Evolutionary conservation across 2,329 filamentous ascomycete genomes (phyloP).

Genomic region (Thelonectria blattea): DNA sequence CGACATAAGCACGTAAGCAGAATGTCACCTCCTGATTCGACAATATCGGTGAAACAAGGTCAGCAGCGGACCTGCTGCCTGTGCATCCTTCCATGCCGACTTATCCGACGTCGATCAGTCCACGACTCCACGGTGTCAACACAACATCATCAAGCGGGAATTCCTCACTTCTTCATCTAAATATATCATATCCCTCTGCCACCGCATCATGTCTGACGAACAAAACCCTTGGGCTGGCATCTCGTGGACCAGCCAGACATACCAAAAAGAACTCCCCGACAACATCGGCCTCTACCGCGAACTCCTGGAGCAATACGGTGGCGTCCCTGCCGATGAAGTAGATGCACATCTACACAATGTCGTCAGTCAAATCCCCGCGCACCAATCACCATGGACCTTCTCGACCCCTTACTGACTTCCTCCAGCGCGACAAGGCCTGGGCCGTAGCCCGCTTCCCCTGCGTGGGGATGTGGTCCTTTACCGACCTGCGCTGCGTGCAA

Average conservation of each 20-base stretch:
- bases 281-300: background rate
- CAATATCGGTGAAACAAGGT: too few species aligned
- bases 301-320: background rate
- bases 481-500: background rate
- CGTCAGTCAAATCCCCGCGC: background rate
- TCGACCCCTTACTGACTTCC: background rate
- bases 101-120: background rate
- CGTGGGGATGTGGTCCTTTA: constrained; percentile 13
- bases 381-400: background rate
- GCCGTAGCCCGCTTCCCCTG: background rate
- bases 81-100: background rate
- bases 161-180: background rate
- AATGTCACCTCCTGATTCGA: too few species aligned
- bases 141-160: background rate
- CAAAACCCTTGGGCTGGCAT: background rate
- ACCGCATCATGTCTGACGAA: background rate
- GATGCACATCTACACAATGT: constrained; percentile 4
- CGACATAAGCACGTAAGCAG: too few species aligned
- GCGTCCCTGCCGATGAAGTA: background rate
- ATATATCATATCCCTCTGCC: background rate
- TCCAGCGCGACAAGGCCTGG: constrained; percentile 10
- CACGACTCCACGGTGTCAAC: too few species aligned
- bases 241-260: background rate
- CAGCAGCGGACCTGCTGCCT: background rate
- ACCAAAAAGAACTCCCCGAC: background rate